Evolutionary conservation across 192 early-diverging fungal species (phyloP).

Genomic region (Coemansia sp.): DNA sequence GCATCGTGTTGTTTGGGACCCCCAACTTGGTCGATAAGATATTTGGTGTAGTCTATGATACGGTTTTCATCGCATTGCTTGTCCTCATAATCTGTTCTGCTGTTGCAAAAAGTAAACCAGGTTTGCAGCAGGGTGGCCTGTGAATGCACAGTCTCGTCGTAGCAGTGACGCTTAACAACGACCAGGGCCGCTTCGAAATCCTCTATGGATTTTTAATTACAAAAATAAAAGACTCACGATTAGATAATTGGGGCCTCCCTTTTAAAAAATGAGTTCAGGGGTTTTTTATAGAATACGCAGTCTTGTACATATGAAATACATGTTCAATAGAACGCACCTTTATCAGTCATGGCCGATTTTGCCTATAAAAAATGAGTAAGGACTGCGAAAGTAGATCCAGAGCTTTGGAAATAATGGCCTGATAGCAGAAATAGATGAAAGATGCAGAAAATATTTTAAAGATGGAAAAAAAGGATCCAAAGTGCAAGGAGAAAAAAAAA

Average conservation of each 20-base stretch:
- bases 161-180: neutral
- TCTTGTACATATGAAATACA: neutral
- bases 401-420: neutral
- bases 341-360: neutral
- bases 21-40: neutral
- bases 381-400: neutral
- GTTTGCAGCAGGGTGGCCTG: conserved; percentile 5
- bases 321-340: neutral
- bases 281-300: neutral
- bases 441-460: neutral
- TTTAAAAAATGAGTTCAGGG: neutral
- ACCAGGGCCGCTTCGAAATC: conserved; percentile 9
- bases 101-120: conserved; percentile 6
- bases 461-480: neutral
- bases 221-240: neutral
- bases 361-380: neutral
- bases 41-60: conserved; percentile 5
- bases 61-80: neutral
- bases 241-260: neutral
- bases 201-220: neutral
- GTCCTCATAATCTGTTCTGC: neutral
- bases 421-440: neutral
- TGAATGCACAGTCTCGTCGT: neutral
- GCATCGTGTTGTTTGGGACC: neutral
- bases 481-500: neutral